Evolutionary conservation across 345 rosid species (phyloP).

Genomic region (Gossypium arboreum): DNA sequence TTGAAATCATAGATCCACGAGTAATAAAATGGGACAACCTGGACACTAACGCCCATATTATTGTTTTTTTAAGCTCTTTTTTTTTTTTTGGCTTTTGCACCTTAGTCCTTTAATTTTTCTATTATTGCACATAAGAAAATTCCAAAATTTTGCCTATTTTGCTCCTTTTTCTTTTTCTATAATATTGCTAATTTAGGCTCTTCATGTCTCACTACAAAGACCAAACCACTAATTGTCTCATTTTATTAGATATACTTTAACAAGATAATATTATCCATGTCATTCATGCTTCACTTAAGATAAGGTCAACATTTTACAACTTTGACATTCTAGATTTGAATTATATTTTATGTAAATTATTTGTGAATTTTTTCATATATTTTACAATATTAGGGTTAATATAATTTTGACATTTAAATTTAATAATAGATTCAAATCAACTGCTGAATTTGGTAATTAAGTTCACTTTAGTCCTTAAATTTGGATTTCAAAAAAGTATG

Average conservation of each 20-base stretch:
- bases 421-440: fast-evolving
- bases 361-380: no score
- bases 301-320: no score
- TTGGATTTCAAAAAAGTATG: no score
- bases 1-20: conserved; percentile 12
- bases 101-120: background rate
- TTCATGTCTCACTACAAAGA: background rate
- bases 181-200: background rate
- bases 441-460: fast-evolving
- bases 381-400: no score
- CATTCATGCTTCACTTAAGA: no score
- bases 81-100: background rate
- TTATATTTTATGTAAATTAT: no score
- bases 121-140: background rate
- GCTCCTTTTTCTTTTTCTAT: background rate
- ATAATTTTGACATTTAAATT: no score
- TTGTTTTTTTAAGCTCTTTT: no score
- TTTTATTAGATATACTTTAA: no score
- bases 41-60: background rate
- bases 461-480: no score
- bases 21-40: conserved; percentile 8
- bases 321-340: no score
- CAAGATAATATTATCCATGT: no score
- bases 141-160: background rate
- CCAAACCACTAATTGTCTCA: background rate